Base-by-base conservation (phyloP, 179 eudicot species). In the Corrigiola litoralis region DNA sequence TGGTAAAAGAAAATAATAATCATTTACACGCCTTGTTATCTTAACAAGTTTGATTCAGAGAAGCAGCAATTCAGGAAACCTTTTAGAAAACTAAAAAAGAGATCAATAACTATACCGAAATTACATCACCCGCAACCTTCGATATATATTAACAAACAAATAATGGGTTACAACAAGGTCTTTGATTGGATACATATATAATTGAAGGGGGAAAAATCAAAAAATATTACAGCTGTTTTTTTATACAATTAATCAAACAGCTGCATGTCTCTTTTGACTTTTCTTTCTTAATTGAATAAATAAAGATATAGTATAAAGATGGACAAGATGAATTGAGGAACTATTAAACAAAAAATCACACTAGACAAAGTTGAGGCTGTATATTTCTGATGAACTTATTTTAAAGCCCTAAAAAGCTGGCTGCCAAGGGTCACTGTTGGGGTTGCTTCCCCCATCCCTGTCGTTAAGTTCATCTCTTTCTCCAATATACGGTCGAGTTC, bases 401-500 rank as follows among this genome's bases (percentile, higher is more conserved):
- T 87, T 57, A 79, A 78, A 66, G 87, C 70, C 82, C 78, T 87
- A 67, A 92, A 92, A 75, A 92, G 98, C 70, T 90, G 92, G 87
- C 98, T 92, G 73, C 95, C 98, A 45, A 90, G 97, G 58, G 87
- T 87, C 47, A 92, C 97, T 56, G 86, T 89, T 11, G 98, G 95
- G 72, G 96, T 87, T 63, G 89, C 95, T 86, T 90, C 98, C 47
- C 97, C 97, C 89, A 79, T 86, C 51, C 95, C 86, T 44, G 96
- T 90, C 14, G 97, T 92, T 77, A 87, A 80, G 72, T 81, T 90
- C 97, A 92, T 92, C 76, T 92, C 98, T 75, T 90, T 90, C 68
- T 90, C 97, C 44, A 87, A 89, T 81, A 90, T 86, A 48, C 90
- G 89, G 67, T 92, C 98, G 25, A 92, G 86, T 73, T 92, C 98